A percentile compares a stretch with the other conserved stretches of the same genome.
Conservation (phyloP, 179 eudicot genomes). For the Sideroxylon spinosum region DNA sequence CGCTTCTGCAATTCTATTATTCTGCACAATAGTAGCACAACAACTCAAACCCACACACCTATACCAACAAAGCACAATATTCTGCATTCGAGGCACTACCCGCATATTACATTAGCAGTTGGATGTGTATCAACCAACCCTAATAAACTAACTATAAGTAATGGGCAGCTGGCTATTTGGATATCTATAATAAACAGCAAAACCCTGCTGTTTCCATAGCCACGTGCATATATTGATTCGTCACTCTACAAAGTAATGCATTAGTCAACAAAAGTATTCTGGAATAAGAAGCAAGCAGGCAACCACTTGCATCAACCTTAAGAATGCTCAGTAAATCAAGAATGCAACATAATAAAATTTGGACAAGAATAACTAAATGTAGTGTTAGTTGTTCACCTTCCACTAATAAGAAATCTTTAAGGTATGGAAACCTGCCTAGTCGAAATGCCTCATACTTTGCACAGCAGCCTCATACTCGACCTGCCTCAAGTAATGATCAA, state of each 20-base stretch:
- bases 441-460: constrained; percentile 97
- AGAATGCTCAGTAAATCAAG: too few relatives aligned
- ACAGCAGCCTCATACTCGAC: constrained; percentile 54
- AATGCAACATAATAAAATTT: not conserved
- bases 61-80: too few relatives aligned
- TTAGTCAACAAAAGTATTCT: not conserved
- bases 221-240: constrained; percentile 86
- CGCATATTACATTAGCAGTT: not conserved
- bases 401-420: constrained; percentile 88
- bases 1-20: too few relatives aligned
- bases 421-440: constrained; percentile 87
- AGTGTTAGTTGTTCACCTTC: constrained; percentile 51
- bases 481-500: too few relatives aligned
- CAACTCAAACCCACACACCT: too few relatives aligned
- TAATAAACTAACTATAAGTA: constrained; percentile 84
- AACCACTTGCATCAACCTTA: not conserved
- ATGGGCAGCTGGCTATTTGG: constrained; percentile 90
- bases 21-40: too few relatives aligned
- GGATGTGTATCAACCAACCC: constrained; percentile 42
- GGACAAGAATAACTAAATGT: not conserved
- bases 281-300: not conserved
- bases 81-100: too few relatives aligned
- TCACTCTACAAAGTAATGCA: constrained; percentile 58
- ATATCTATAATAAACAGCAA: constrained; percentile 91
- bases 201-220: constrained; percentile 99